phyloP scores from a whole-genome alignment of 441 rosid genomes.

The Rhodomyrtus psidioides region DNA sequence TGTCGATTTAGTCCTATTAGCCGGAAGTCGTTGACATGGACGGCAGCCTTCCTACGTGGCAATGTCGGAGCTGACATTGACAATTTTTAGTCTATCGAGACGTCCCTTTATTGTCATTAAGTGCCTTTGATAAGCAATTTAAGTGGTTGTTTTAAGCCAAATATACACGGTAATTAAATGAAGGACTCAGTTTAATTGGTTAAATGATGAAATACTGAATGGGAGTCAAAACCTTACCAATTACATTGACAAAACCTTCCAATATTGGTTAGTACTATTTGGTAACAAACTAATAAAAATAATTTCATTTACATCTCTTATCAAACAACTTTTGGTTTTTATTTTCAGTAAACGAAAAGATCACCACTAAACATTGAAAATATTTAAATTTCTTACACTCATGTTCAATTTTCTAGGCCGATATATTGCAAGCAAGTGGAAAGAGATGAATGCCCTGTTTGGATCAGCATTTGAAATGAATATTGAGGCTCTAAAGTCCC shows the following conservation, averaged over 20 bases:
- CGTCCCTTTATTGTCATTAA: neutral
- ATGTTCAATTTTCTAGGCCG: neutral
- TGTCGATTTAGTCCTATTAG: no score
- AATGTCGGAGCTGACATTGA: no score
- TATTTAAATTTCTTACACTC: neutral
- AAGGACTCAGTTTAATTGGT: no score
- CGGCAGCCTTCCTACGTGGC: no score
- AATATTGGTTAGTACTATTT: neutral
- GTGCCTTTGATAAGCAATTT: neutral
- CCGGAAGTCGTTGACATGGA: no score
- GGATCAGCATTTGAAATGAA: no score
- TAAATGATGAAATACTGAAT: neutral
- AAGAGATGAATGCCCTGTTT: no score
- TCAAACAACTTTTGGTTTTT: neutral
- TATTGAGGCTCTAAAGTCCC: no score
- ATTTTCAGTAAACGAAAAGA: neutral
- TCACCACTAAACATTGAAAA: neutral
- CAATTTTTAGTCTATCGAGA: neutral
- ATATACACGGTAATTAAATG: neutral
- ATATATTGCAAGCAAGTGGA: neutral
- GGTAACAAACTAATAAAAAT: neutral
- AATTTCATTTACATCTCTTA: neutral
- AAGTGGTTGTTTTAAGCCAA: neutral
- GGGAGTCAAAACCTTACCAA: neutral
- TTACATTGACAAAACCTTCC: neutral